These are phyloP conservation scores for Boletus tomentosulus DNA, from an alignment of 768 basidiomycete genomes.

Conservation along the genomic window DNA sequence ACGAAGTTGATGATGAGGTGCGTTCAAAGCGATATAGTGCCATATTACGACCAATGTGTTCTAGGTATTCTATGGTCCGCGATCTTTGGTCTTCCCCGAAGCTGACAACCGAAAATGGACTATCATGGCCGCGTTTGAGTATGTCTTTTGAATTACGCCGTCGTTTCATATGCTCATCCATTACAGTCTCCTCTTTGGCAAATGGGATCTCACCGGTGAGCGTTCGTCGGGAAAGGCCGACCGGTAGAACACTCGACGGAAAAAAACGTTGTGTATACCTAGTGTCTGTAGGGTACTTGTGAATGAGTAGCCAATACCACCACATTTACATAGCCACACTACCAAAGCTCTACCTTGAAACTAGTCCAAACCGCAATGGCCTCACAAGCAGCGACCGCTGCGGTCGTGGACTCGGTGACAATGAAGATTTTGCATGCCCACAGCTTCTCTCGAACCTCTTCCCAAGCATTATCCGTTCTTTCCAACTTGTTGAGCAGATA, in stretches of 20 bases:
- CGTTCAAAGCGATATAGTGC: background rate
- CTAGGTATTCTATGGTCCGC: conserved; percentile 88
- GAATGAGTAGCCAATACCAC: too few species aligned
- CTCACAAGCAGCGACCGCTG: conserved; percentile 46
- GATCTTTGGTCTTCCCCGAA: conserved; percentile 89
- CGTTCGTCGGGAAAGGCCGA: conserved; percentile 11
- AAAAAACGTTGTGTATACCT: background rate
- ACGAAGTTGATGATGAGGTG: conserved; percentile 97
- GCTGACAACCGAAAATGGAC: conserved; percentile 98
- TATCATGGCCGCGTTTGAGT: conserved; percentile 91
- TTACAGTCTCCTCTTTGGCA: conserved; percentile 39
- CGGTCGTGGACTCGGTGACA: conserved; percentile 62
- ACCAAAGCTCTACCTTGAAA: too few species aligned
- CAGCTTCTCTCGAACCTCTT: conserved; percentile 70
- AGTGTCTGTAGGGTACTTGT: background rate
- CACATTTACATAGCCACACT: background rate
- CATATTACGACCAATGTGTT: background rate
- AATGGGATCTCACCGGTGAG: conserved; percentile 37
- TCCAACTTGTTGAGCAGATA: conserved; percentile 77
- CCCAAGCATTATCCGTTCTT: conserved; percentile 64
- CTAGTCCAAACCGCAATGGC: conserved; percentile 13
- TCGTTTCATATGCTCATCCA: conserved; percentile 3
- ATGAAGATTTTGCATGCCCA: conserved; percentile 74
- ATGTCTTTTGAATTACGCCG: conserved; percentile 29
- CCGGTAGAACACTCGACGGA: background rate